Conservation (phyloP, 345 rosid species). For the Streptanthus diversifolius region DNA sequence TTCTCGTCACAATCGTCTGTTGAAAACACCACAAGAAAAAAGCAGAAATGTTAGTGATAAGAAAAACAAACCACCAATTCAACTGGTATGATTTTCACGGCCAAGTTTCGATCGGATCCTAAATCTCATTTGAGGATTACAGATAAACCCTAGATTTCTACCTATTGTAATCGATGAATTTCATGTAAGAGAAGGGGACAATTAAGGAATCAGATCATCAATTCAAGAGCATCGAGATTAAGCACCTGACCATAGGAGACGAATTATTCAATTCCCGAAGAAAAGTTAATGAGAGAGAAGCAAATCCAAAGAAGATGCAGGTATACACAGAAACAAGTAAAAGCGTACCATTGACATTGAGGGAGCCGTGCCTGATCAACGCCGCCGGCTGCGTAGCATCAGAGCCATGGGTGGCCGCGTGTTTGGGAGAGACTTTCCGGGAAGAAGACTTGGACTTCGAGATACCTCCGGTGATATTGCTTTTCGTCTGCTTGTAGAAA, state of each 20-base stretch:
- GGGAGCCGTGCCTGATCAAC: conserved; percentile 50
- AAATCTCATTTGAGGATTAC: not conserved
- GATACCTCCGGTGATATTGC: conserved; percentile 33
- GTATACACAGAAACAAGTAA: not conserved
- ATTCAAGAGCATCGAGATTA: not conserved
- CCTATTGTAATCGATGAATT: not conserved
- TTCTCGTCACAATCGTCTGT: conserved; percentile 45
- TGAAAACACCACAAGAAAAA: not conserved
- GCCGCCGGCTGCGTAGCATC: conserved; percentile 45
- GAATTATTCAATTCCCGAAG: too few species aligned
- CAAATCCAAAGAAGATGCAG: not conserved
- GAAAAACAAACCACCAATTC: not conserved
- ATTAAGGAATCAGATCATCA: not conserved
- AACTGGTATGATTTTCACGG: not conserved
- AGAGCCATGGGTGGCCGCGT: conserved; percentile 43
- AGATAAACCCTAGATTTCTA: conserved; percentile 12
- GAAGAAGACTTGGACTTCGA: conserved; percentile 39
- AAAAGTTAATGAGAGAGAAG: not conserved
- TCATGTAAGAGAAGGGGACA: not conserved
- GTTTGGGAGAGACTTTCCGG: conserved; percentile 36
- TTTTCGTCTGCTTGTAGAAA: conserved; percentile 61
- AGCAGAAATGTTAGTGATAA: not conserved
- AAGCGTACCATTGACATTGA: conserved; percentile 25
- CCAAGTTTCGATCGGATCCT: not conserved
- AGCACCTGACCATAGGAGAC: not conserved